Base-by-base conservation (phyloP, 805 yeast species). In the Grigorovia transvaalensis region DNA sequence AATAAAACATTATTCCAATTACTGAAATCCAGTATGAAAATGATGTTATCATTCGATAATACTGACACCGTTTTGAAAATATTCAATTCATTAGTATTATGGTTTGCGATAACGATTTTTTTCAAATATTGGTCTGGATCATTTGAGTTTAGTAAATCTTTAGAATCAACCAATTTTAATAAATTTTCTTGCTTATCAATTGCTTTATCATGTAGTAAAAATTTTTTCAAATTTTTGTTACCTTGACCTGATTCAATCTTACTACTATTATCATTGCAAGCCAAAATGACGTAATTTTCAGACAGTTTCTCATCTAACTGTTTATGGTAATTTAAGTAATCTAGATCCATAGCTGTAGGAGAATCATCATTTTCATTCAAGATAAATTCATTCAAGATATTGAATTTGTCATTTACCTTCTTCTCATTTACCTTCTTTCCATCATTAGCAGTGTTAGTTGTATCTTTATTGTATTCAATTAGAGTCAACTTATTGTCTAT, bases 311-410 rank as follows among this genome's bases (percentile, higher is more conserved):
- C 27, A 23, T 23, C 27, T 23, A 23, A 23, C 6, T 23, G 27
- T 4, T 23, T 23, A 23, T 23, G 27, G 27, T 23, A 23, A 23
- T 23, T 23, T 23, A 23, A 23, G 27, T 23, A 62, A 4, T 66
- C 65, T 30, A 74, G 71, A 54, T 82, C 95, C 49, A 90, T 57
- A 44, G 91, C 81, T 62, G 89, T 88, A 4, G 96, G 96, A 18
- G 89, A 82, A 65, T 90, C 96, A 56, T 86, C 95, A 50, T 80
- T 75, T 13, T 76, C 74, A 4, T 80, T 76, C 56, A 82, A 67
- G 6, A 75, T 70, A 56, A 80, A 72, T 59, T 85, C 93, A 51
- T 85, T 69, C 20, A 46, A 46, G 13, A 35, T 38, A 19, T 46
- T 42, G 15, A 46, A 46, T 15, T 46, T 17, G 57, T 74, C 43